A percentile compares a stretch with the other conserved stretches of the same genome.
These are phyloP conservation scores for Choanephora cucurbitarum DNA, from an alignment of 371 early-diverging fungal genomes.

Conservation along the genomic window DNA sequence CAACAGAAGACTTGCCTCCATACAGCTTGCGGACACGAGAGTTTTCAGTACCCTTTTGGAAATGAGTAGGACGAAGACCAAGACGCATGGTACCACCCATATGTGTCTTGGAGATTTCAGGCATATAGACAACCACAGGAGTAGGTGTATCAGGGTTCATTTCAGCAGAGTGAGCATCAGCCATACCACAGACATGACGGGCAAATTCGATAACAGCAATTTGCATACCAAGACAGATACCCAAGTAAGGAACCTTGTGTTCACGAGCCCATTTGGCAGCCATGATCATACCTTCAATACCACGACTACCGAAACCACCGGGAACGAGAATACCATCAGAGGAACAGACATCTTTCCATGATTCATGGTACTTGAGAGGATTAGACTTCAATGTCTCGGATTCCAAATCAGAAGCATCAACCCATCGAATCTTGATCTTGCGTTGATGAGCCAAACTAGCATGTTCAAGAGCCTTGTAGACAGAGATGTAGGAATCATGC, in stretches of 20 bases:
- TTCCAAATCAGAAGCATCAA: slow-evolving; percentile 95
- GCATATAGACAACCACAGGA: slow-evolving; percentile 95
- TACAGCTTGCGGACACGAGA: slow-evolving; percentile 72
- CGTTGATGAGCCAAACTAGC: slow-evolving; percentile 84
- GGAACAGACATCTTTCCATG: slow-evolving; percentile 86
- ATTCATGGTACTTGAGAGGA: slow-evolving; percentile 91
- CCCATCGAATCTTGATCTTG: slow-evolving; percentile 88
- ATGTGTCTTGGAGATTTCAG: slow-evolving; percentile 90
- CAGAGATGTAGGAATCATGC: slow-evolving; percentile 96
- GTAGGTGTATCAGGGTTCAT: slow-evolving; percentile 69
- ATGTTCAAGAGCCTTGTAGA: slow-evolving; percentile 95
- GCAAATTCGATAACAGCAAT: slow-evolving; percentile 99
- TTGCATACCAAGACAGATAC: slow-evolving; percentile 99
- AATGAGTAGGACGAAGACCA: slow-evolving; percentile 86
- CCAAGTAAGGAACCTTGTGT: slow-evolving; percentile 96
- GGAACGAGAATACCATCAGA: slow-evolving; percentile 98
- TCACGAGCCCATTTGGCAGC: slow-evolving; percentile 98
- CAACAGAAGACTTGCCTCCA: slow-evolving; percentile 59
- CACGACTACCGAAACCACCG: slow-evolving; percentile 98
- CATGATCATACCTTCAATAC: slow-evolving; percentile 95
- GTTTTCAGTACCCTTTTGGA: slow-evolving; percentile 68
- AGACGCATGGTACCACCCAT: slow-evolving; percentile 98
- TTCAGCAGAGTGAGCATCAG: slow-evolving; percentile 86
- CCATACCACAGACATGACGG: slow-evolving; percentile 89
- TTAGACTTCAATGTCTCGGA: slow-evolving; percentile 64